phyloP scores from a whole-genome alignment of 371 early-diverging fungal species.

The Fennellomyces sp. region DNA sequence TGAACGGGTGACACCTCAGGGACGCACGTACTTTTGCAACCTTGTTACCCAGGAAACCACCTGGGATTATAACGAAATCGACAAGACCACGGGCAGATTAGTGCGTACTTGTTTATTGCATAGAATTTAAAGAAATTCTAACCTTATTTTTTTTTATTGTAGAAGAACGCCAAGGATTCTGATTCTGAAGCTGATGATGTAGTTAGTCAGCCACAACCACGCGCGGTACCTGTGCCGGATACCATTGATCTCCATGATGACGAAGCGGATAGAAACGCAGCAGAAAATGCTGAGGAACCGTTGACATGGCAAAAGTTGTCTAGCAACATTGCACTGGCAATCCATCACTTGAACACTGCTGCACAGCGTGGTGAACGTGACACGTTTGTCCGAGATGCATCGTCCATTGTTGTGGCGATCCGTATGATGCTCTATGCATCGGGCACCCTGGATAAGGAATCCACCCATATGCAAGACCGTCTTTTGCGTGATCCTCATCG shows the following conservation, averaged over 20 bases:
- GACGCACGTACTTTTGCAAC: constrained; percentile 78
- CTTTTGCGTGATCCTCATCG: constrained; percentile 36
- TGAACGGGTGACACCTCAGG: constrained; percentile 60
- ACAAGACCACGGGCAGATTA: constrained; percentile 4
- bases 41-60: constrained; percentile 80
- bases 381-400: constrained; percentile 10
- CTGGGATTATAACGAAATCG: constrained; percentile 60
- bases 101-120: background rate
- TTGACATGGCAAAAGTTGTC: constrained; percentile 42
- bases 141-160: constrained; percentile 5
- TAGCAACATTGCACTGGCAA: constrained; percentile 48
- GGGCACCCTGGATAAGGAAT: constrained; percentile 61
- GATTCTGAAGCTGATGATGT: constrained; percentile 7
- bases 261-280: constrained; percentile 1
- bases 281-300: constrained; percentile 10
- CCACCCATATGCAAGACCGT: constrained; percentile 54
- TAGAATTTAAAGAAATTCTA: background rate
- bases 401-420: constrained; percentile 76
- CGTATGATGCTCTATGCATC: constrained; percentile 82
- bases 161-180: constrained; percentile 5
- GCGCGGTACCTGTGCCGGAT: background rate
- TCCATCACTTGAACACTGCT: constrained; percentile 42
- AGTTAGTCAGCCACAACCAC: constrained; percentile 1
- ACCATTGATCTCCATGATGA: background rate
- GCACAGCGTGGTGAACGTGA: constrained; percentile 48